These are phyloP conservation scores for Cucumis hystrix DNA, from an alignment of 306 rosid genomes.

Conservation along the genomic window DNA sequence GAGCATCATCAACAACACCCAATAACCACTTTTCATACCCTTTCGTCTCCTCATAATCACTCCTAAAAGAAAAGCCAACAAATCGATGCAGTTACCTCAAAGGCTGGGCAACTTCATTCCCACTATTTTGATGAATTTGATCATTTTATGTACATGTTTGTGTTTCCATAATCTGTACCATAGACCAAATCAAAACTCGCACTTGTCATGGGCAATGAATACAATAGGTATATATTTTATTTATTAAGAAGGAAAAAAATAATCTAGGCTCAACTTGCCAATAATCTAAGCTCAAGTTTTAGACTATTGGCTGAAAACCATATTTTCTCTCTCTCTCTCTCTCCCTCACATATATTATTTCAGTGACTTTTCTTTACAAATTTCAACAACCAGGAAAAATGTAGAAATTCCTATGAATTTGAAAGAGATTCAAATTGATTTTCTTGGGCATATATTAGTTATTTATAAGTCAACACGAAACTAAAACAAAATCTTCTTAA, in stretches of 20 bases:
- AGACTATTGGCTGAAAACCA: neutral
- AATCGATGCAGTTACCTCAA: too few species aligned
- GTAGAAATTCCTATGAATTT: neutral
- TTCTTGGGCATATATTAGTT: neutral
- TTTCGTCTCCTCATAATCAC: neutral
- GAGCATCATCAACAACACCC: neutral
- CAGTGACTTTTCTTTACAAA: neutral
- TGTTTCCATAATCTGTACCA: too few species aligned
- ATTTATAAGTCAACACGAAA: neutral
- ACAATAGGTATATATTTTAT: neutral
- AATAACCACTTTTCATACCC: neutral
- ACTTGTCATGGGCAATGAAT: neutral
- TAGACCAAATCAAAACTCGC: neutral
- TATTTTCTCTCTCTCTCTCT: neutral
- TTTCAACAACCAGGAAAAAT: neutral
- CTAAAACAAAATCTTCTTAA: too few species aligned
- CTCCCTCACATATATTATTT: neutral
- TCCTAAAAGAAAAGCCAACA: too few species aligned
- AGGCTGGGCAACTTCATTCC: too few species aligned
- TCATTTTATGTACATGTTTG: too few species aligned
- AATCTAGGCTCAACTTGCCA: neutral
- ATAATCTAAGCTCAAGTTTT: neutral
- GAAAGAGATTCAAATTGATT: too few species aligned
- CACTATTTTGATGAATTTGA: too few species aligned
- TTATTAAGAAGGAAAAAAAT: neutral